These are phyloP conservation scores for Vinca major DNA, from an alignment of 305 asterid species.

Conservation along the genomic window DNA sequence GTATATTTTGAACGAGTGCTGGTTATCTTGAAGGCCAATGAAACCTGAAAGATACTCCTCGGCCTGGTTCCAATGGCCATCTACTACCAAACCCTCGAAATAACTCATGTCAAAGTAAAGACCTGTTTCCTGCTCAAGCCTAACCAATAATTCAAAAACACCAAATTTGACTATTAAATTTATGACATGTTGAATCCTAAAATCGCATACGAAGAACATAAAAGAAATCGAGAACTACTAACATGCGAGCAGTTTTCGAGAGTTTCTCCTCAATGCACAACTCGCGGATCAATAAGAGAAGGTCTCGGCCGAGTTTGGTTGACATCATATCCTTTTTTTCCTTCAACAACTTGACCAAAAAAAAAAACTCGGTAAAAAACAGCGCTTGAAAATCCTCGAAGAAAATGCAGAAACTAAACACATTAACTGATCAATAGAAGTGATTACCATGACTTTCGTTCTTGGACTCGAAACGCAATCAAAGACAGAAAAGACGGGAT, in stretches of 20 bases:
- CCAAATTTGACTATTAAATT: conserved; percentile 4
- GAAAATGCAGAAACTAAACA: not conserved
- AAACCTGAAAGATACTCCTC: conserved; percentile 56
- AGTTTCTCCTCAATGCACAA: conserved; percentile 64
- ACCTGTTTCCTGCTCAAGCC: conserved; percentile 72
- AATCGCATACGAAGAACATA: not conserved
- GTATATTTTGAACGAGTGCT: conserved; percentile 50
- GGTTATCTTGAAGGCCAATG: conserved; percentile 39
- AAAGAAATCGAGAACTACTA: conserved; percentile 16
- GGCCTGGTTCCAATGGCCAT: conserved; percentile 49
- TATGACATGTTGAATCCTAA: not conserved
- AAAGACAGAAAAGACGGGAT: not conserved
- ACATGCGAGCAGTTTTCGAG: conserved; percentile 55
- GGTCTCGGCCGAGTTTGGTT: conserved; percentile 55
- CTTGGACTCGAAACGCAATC: not conserved
- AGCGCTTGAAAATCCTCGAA: not conserved
- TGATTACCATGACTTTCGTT: not conserved
- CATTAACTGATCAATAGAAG: not conserved
- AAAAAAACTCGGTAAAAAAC: not conserved
- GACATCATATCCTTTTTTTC: not conserved
- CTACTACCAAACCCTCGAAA: conserved; percentile 44
- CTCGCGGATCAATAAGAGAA: conserved; percentile 57
- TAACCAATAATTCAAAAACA: conserved; percentile 14
- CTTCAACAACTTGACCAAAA: not conserved
- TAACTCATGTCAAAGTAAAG: conserved; percentile 51